Evolutionary conservation across 768 basidiomycete species (phyloP).

Genomic region (Hygrophorus russula): DNA sequence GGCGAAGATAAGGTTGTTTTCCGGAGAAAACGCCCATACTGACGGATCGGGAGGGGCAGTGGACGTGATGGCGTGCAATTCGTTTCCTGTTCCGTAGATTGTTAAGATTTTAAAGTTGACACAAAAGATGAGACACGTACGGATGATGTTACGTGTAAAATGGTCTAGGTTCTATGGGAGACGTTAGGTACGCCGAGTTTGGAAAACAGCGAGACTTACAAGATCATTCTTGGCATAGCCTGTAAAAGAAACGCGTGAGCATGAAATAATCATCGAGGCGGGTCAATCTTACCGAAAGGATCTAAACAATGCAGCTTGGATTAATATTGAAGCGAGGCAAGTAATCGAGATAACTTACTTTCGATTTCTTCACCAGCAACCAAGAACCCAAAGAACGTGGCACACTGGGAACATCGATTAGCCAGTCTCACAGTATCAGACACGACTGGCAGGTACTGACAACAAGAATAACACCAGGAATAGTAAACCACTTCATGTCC

Average conservation of each 20-base stretch:
- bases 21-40: constrained; percentile 48
- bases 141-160: constrained; percentile 60
- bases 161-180: constrained; percentile 48
- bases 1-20: constrained; percentile 48
- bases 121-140: constrained; percentile 21
- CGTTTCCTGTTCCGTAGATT: constrained; percentile 30
- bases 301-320: constrained; percentile 16
- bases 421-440: constrained; percentile 1
- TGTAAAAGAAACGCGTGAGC: constrained; percentile 9
- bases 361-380: constrained; percentile 70
- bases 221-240: constrained; percentile 70
- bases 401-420: background rate
- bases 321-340: background rate
- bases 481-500: constrained; percentile 47
- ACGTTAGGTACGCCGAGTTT: constrained; percentile 2
- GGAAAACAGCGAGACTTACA: constrained; percentile 21
- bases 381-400: constrained; percentile 55
- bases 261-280: background rate
- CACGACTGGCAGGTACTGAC: constrained; percentile 21
- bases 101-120: constrained; percentile 2
- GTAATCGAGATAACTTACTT: constrained; percentile 30
- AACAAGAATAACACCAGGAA: constrained; percentile 45
- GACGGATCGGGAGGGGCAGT: constrained; percentile 46
- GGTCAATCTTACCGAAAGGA: constrained; percentile 22
- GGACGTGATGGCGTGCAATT: constrained; percentile 52